phyloP scores from a whole-genome alignment of 202 grass and related monocot species.

The Zizania palustris region DNA sequence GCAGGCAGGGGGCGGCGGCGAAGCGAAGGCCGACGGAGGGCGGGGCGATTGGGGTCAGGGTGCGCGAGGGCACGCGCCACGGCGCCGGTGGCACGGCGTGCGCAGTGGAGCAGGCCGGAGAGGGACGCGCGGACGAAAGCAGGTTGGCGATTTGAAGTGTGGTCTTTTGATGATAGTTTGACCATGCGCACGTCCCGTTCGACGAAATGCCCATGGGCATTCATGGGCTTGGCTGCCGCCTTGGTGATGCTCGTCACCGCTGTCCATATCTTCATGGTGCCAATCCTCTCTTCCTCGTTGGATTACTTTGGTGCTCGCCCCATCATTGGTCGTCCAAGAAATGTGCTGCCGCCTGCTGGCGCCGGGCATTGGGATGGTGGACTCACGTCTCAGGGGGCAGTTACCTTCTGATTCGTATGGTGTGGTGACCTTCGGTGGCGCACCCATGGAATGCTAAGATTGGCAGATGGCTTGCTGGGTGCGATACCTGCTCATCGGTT shows the following conservation, averaged over 20 bases:
- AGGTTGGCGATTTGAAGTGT: not conserved
- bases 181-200: conserved; percentile 49
- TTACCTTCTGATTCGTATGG: conserved; percentile 55
- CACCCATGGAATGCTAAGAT: conserved; percentile 79
- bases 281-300: conserved; percentile 57
- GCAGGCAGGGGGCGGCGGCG: not conserved
- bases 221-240: conserved; percentile 37
- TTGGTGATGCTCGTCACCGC: conserved; percentile 52
- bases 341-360: not conserved
- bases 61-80: not conserved
- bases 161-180: conserved; percentile 17
- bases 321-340: not conserved
- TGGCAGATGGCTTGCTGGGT: conserved; percentile 76
- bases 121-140: not conserved
- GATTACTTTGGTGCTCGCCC: conserved; percentile 44
- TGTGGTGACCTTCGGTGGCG: conserved; percentile 53
- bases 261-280: conserved; percentile 63
- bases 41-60: not conserved
- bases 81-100: no score
- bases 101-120: not conserved
- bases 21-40: not conserved
- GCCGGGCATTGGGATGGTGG: conserved; percentile 7
- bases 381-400: conserved; percentile 37
- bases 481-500: conserved; percentile 43
- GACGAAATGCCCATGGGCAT: conserved; percentile 56